These are phyloP conservation scores for Fomitopsis betulina DNA, from an alignment of 1,284 basidiomycete genomes.

Conservation along the genomic window DNA sequence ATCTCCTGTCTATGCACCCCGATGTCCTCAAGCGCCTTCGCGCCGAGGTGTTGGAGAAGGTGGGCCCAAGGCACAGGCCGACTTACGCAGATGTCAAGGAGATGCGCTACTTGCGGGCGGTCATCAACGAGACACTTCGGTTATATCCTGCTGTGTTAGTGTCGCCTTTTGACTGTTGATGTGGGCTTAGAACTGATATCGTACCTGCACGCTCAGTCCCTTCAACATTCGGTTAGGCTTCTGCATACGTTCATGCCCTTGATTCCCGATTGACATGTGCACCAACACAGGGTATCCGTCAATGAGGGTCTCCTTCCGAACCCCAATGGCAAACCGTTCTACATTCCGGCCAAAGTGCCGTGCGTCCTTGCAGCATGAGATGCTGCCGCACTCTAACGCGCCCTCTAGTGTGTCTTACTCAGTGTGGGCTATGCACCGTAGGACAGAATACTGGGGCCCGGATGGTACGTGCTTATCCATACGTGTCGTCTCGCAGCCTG, in stretches of 20 bases:
- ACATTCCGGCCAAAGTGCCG: conserved; percentile 16
- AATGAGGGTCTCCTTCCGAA: conserved; percentile 13
- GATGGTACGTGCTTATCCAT: not conserved
- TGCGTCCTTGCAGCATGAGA: conserved; percentile 3
- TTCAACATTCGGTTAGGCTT: conserved; percentile 15
- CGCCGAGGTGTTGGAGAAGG: conserved; percentile 31
- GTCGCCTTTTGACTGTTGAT: not conserved
- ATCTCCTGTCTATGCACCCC: conserved; percentile 38
- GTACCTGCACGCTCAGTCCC: conserved; percentile 9
- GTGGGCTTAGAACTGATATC: no score
- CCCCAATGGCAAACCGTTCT: conserved; percentile 15
- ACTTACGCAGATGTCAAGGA: conserved; percentile 33
- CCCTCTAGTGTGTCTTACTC: conserved; percentile 14
- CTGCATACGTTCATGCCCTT: not conserved
- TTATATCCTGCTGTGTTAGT: conserved; percentile 30
- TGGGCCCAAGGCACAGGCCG: conserved; percentile 29
- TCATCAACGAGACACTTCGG: conserved; percentile 24
- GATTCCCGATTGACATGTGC: no score
- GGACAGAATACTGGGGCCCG: conserved; percentile 22
- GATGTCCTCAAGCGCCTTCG: conserved; percentile 30
- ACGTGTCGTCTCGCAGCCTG: not conserved
- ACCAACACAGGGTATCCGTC: conserved; percentile 5
- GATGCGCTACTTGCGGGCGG: conserved; percentile 31
- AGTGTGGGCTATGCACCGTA: conserved; percentile 21
- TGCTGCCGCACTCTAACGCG: not conserved